A percentile compares a stretch with the other conserved stretches of the same genome.
Evolutionary conservation across 2,329 filamentous ascomycete species (phyloP).

Genomic region (Zasmidium cellare): DNA sequence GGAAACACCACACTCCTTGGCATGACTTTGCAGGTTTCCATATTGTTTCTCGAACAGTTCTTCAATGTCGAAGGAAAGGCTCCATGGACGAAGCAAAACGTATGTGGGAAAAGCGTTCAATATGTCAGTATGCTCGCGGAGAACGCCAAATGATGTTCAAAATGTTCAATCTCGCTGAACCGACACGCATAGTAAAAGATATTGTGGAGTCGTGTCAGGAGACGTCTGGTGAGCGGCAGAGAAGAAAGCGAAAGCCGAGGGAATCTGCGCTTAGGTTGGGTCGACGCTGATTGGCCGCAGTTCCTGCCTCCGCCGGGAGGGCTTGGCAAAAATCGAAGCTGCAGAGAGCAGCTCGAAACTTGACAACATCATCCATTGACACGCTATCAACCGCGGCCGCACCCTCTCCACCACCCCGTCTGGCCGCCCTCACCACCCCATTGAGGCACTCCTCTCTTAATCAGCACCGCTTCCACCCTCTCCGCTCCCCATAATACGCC

Average conservation of each 20-base stretch:
- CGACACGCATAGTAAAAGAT: too few relatives aligned
- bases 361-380: background rate
- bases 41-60: too few relatives aligned
- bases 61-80: too few relatives aligned
- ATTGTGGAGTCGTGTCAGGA: too few relatives aligned
- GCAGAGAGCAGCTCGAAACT: background rate
- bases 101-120: too few relatives aligned
- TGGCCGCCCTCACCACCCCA: background rate
- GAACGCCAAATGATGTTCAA: too few relatives aligned
- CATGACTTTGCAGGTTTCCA: too few relatives aligned
- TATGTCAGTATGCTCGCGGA: too few relatives aligned
- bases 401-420: background rate
- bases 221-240: background rate
- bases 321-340: background rate
- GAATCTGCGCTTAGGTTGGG: background rate
- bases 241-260: background rate
- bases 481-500: conserved; percentile 12
- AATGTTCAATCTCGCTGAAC: too few relatives aligned
- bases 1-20: too few relatives aligned
- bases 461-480: conserved; percentile 5
- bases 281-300: background rate
- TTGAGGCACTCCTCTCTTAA: conserved; percentile 8
- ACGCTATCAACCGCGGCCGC: background rate
- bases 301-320: background rate
- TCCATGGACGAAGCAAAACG: too few relatives aligned